phyloP scores from a whole-genome alignment of 208 protist genomes.

The Leishmania tarentolae region DNA sequence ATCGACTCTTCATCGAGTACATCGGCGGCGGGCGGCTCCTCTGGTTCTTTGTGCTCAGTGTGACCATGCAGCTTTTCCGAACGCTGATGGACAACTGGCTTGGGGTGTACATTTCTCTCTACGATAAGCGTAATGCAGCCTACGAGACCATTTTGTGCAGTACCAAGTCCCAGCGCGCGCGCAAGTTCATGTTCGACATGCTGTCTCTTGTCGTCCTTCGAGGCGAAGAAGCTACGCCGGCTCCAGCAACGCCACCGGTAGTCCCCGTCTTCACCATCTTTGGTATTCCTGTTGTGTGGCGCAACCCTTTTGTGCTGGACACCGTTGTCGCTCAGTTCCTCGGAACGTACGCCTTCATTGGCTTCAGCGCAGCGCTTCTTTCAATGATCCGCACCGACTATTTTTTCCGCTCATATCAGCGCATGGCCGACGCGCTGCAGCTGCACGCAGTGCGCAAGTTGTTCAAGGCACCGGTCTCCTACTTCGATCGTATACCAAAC shows the following conservation, averaged over 20 bases:
- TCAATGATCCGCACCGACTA: conserved; percentile 58
- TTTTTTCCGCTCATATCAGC: conserved; percentile 65
- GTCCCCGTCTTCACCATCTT: conserved; percentile 15
- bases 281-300: conserved; percentile 19
- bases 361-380: conserved; percentile 43
- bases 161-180: conserved; percentile 41
- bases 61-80: conserved; percentile 53
- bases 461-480: conserved; percentile 73
- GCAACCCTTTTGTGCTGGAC: conserved; percentile 45
- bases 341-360: conserved; percentile 62
- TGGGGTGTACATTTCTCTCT: conserved; percentile 69
- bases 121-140: conserved; percentile 41
- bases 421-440: conserved; percentile 59
- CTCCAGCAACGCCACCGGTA: conserved; percentile 26
- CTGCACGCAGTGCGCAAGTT: conserved; percentile 56
- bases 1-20: conserved; percentile 51
- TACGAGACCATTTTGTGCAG: conserved; percentile 39
- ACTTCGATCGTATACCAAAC: conserved; percentile 69
- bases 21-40: conserved; percentile 34
- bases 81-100: conserved; percentile 81
- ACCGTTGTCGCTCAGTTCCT: conserved; percentile 54
- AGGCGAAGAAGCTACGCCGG: conserved; percentile 22
- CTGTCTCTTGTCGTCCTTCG: conserved; percentile 31
- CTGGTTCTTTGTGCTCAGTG: conserved; percentile 41
- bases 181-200: conserved; percentile 35